phyloP scores from a whole-genome alignment of 495 filamentous ascomycete species.

The Tricharina praecox region DNA sequence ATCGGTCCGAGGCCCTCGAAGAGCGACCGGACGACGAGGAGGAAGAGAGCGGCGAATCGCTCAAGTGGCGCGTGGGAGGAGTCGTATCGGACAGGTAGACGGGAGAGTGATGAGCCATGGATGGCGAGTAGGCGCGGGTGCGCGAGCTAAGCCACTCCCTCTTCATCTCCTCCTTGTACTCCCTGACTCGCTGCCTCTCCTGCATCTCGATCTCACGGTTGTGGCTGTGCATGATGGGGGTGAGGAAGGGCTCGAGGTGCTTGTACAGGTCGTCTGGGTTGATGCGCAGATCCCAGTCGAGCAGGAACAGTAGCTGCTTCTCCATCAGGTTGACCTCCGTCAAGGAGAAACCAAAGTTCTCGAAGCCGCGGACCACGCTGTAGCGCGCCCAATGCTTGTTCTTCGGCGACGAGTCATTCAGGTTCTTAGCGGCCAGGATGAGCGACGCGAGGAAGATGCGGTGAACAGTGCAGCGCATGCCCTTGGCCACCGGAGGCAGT shows the following conservation, averaged over 20 bases:
- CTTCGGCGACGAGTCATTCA: slow-evolving; percentile 88
- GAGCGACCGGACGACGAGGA: slow-evolving; percentile 16
- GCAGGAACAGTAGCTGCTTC: slow-evolving; percentile 81
- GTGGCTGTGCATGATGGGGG: slow-evolving; percentile 45
- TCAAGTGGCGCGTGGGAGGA: slow-evolving; percentile 14
- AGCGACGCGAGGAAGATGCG: slow-evolving; percentile 68
- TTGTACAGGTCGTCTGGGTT: slow-evolving; percentile 66
- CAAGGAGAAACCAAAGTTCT: slow-evolving; percentile 75
- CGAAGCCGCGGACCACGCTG: slow-evolving; percentile 55
- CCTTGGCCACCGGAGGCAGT: slow-evolving; percentile 86
- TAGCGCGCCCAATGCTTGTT: slow-evolving; percentile 99
- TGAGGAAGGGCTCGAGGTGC: slow-evolving; percentile 76
- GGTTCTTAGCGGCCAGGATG: slow-evolving; percentile 61
- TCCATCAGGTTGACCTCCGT: slow-evolving; percentile 98
- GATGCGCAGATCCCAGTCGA: slow-evolving; percentile 86
- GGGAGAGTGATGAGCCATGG: slow-evolving; percentile 18
- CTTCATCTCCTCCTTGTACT: slow-evolving; percentile 17
- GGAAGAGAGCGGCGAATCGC: slow-evolving; percentile 14
- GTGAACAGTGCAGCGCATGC: slow-evolving; percentile 91
- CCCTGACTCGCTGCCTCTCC: slow-evolving; percentile 23
- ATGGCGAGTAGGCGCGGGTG: slow-evolving; percentile 9
- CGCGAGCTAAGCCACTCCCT: slow-evolving; percentile 7
- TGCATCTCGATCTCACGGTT: slow-evolving; percentile 13
- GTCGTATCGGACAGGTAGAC: slow-evolving; percentile 12
- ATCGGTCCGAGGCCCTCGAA: slow-evolving; percentile 22